A percentile compares a stretch with the other conserved stretches of the same genome.
These are phyloP conservation scores for Fusarium nematophilum DNA, from an alignment of 2,329 filamentous ascomycete genomes.

Conservation along the genomic window DNA sequence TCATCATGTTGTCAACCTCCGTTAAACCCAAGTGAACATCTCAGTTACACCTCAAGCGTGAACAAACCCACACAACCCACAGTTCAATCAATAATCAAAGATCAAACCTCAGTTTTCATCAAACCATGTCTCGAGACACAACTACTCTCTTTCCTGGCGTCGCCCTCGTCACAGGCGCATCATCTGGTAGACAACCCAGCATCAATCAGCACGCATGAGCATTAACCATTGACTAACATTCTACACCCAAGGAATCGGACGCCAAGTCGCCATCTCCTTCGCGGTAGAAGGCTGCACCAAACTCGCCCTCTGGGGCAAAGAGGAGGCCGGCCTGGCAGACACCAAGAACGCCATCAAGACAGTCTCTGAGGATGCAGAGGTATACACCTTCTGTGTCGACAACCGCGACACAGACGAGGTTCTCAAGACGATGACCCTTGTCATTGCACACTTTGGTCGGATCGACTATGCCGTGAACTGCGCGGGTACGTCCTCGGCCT, in stretches of 20 bases:
- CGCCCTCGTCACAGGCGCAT: constrained; percentile 48
- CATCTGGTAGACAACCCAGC: constrained; percentile 42
- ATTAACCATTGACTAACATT: neutral
- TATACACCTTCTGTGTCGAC: constrained; percentile 47
- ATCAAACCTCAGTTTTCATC: neutral
- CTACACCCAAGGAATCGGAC: constrained; percentile 21
- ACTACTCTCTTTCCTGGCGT: constrained; percentile 45
- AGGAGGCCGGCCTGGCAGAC: constrained; percentile 46
- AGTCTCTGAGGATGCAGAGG: constrained; percentile 8
- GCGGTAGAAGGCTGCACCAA: constrained; percentile 56
- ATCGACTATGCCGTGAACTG: constrained; percentile 61
- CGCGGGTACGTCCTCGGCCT: constrained; percentile 52
- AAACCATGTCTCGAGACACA: constrained; percentile 7
- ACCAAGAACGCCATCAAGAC: constrained; percentile 40
- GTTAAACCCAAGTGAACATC: too few relatives aligned
- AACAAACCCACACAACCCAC: neutral
- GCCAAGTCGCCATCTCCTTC: constrained; percentile 54
- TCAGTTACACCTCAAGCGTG: neutral
- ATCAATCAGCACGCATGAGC: neutral
- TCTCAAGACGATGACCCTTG: constrained; percentile 46
- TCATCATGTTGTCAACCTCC: too few relatives aligned
- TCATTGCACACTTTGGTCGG: constrained; percentile 50
- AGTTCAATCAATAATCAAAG: neutral
- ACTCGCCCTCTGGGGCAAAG: constrained; percentile 55
- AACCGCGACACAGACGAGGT: constrained; percentile 51